Evolutionary conservation across 2,329 filamentous ascomycete species (phyloP).

Genomic region (Cladosporium austrohemisphaericum): DNA sequence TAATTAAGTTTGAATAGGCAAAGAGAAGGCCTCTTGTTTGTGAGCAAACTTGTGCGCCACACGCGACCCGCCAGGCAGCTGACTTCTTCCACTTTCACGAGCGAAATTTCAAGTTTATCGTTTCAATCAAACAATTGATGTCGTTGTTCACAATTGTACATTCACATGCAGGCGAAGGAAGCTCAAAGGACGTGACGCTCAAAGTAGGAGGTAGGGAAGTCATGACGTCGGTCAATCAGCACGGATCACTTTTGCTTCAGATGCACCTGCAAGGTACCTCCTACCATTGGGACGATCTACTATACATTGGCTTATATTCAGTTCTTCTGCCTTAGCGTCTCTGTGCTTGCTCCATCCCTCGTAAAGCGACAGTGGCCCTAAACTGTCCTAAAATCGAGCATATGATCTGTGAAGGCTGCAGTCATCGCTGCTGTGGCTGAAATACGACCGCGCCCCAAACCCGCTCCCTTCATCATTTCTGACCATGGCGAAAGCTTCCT

Average conservation of each 20-base stretch:
- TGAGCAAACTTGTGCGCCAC: not conserved
- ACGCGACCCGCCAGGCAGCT: not conserved
- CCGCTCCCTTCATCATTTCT: too few species aligned
- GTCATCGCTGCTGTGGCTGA: too few species aligned
- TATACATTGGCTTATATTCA: not conserved
- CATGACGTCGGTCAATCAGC: conserved; percentile 11
- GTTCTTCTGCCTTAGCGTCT: not conserved
- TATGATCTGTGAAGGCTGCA: too few species aligned
- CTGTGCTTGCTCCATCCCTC: not conserved
- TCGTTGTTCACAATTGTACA: too few species aligned
- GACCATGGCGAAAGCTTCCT: too few species aligned
- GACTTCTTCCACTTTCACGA: not conserved
- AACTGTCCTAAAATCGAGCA: too few species aligned
- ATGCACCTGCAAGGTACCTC: conserved; percentile 3
- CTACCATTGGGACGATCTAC: not conserved
- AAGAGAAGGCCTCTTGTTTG: not conserved
- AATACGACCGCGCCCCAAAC: too few species aligned
- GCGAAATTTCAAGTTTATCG: too few species aligned
- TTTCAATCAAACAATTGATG: too few species aligned
- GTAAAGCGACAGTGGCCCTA: too few species aligned
- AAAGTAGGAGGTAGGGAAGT: not conserved
- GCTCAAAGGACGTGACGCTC: too few species aligned
- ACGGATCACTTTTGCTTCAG: not conserved
- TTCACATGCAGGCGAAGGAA: not conserved
- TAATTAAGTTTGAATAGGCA: not conserved